Conservation (phyloP, 345 rosid species). For the Arabidopsis suecica region DNA sequence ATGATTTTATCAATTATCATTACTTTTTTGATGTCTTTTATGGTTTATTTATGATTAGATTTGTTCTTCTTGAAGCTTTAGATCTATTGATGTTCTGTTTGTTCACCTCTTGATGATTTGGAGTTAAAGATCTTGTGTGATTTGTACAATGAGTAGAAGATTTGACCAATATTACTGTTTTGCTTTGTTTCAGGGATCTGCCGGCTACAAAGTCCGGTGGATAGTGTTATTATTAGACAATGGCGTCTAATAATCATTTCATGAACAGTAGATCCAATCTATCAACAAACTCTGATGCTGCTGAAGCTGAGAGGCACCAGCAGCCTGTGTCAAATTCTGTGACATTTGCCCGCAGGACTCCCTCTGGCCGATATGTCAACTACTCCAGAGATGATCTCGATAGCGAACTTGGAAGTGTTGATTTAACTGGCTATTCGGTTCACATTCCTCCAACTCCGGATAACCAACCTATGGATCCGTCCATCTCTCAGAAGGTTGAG, state of each 20-base stretch:
- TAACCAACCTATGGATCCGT: conserved; percentile 94
- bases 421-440: conserved; percentile 82
- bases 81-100: conserved; percentile 32
- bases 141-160: conserved; percentile 22
- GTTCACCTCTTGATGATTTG: too few relatives aligned
- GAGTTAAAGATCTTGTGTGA: not conserved
- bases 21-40: conserved; percentile 13
- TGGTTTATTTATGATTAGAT: not conserved
- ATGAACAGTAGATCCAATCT: conserved; percentile 68
- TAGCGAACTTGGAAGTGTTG: conserved; percentile 86
- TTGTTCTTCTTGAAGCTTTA: conserved; percentile 7
- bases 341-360: conserved; percentile 83
- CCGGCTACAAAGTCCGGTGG: conserved; percentile 45
- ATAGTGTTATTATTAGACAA: conserved; percentile 42
- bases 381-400: conserved; percentile 97
- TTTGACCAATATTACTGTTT: conserved; percentile 23
- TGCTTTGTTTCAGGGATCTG: conserved; percentile 53
- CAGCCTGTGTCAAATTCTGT: conserved; percentile 71
- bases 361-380: conserved; percentile 87
- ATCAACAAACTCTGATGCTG: conserved; percentile 70
- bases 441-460: conserved; percentile 96
- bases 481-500: conserved; percentile 93
- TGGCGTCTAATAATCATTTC: conserved; percentile 83
- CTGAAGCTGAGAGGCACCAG: conserved; percentile 59
- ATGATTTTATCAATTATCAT: conserved; percentile 15